A percentile compares a stretch with the other conserved stretches of the same genome.
Evolutionary conservation across 257 asterid species (phyloP).

Genomic region (Ilex asprella): DNA sequence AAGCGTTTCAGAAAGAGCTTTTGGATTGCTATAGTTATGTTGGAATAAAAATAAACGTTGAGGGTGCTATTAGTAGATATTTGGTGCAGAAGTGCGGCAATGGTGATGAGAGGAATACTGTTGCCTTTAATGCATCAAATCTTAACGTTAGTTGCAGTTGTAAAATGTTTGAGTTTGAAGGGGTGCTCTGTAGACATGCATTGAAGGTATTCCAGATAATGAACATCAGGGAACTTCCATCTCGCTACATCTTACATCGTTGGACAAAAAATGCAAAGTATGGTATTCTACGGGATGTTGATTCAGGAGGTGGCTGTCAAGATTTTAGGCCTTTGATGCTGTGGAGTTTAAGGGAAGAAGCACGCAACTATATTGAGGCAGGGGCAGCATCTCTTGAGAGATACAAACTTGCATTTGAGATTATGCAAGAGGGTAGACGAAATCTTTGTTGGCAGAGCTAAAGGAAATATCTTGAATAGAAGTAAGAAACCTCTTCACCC

Average conservation of each 20-base stretch:
- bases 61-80: conserved; percentile 79
- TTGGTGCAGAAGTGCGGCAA: conserved; percentile 76
- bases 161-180: conserved; percentile 90
- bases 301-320: conserved; percentile 63
- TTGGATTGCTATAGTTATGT: conserved; percentile 76
- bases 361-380: conserved; percentile 65
- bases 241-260: conserved; percentile 72
- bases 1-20: conserved; percentile 88
- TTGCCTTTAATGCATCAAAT: conserved; percentile 85
- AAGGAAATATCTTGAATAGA: conserved; percentile 15
- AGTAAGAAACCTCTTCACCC: conserved; percentile 23
- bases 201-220: conserved; percentile 75
- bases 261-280: conserved; percentile 78
- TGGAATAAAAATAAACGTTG: conserved; percentile 76
- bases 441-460: conserved; percentile 79
- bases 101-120: conserved; percentile 76
- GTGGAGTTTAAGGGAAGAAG: conserved; percentile 94
- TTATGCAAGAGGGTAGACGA: conserved; percentile 91
- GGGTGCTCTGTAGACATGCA: conserved; percentile 80
- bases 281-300: conserved; percentile 66
- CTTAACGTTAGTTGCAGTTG: conserved; percentile 83
- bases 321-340: conserved; percentile 71
- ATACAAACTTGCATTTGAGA: conserved; percentile 82
- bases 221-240: conserved; percentile 86
- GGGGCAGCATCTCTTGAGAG: conserved; percentile 73